These are phyloP conservation scores for Pelargonium nanum DNA, from an alignment of 345 rosid species.

Conservation along the genomic window DNA sequence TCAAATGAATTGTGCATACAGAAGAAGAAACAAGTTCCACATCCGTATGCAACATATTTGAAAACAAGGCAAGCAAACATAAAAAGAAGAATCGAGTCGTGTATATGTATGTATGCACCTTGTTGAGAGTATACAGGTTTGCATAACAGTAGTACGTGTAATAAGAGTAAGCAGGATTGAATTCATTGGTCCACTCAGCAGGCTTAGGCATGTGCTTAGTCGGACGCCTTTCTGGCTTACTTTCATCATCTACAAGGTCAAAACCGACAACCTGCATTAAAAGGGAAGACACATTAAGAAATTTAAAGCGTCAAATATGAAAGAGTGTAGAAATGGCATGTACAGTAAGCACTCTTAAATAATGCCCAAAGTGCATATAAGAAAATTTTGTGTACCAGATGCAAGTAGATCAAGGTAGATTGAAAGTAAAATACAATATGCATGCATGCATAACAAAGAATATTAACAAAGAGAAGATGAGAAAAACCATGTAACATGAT, in stretches of 20 bases:
- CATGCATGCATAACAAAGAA: not conserved
- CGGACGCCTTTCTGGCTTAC: constrained; percentile 52
- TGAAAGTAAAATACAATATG: not conserved
- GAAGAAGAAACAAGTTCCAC: not conserved
- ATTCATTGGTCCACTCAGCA: constrained; percentile 45
- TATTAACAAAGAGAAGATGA: not conserved
- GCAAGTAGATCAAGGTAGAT: not conserved
- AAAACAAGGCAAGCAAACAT: not conserved
- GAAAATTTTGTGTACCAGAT: not conserved
- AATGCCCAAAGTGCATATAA: not conserved
- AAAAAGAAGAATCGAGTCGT: constrained; percentile 4
- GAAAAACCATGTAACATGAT: too few relatives aligned
- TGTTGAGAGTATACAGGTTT: constrained; percentile 39
- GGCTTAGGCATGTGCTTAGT: constrained; percentile 53
- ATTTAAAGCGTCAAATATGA: not conserved
- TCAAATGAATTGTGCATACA: too few relatives aligned
- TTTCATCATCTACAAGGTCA: constrained; percentile 55
- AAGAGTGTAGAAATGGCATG: not conserved
- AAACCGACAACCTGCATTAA: constrained; percentile 45
- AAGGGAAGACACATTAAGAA: not conserved
- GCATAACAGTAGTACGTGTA: constrained; percentile 52
- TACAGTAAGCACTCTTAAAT: not conserved
- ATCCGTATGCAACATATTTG: not conserved
- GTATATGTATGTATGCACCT: constrained; percentile 16
- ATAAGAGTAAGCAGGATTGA: constrained; percentile 50